Conservation (phyloP, 2,329 filamentous ascomycete species). For the Rutstroemia sp. region DNA sequence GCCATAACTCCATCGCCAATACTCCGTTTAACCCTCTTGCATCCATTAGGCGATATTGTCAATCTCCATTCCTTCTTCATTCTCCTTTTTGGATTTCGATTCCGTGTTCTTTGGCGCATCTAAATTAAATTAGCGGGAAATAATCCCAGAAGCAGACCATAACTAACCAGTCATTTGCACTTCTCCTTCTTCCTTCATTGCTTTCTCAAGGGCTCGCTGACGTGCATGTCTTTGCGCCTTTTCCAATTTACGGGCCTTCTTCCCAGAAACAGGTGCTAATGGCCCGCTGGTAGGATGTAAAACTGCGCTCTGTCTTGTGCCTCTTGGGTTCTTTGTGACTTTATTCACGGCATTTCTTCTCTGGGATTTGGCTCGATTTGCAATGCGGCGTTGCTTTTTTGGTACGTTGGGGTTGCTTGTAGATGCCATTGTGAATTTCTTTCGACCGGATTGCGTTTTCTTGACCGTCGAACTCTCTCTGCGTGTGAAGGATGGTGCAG, state of each 20-base stretch:
- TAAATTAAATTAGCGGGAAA: not conserved
- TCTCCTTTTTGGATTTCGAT: not conserved
- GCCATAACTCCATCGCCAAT: constrained; percentile 5
- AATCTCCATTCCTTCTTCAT: constrained; percentile 6
- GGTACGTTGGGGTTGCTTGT: constrained; percentile 30
- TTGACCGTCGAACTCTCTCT: not conserved
- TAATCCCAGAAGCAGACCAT: not conserved
- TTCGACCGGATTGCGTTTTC: not conserved
- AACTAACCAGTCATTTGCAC: constrained; percentile 28
- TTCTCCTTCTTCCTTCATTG: constrained; percentile 27
- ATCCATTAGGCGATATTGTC: constrained; percentile 2
- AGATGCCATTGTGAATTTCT: constrained; percentile 26
- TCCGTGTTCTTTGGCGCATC: constrained; percentile 7
- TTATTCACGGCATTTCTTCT: constrained; percentile 23
- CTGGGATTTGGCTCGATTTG: constrained; percentile 27
- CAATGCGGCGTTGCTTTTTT: constrained; percentile 27
- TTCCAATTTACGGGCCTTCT: constrained; percentile 30
- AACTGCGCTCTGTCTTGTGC: constrained; percentile 25
- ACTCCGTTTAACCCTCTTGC: not conserved
- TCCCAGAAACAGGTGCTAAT: constrained; percentile 26
- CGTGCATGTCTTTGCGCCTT: constrained; percentile 27
- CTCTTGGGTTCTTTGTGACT: constrained; percentile 28
- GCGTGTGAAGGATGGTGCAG: not conserved
- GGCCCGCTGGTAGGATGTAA: constrained; percentile 28
- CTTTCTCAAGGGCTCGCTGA: constrained; percentile 27